These are phyloP conservation scores for Euphorbia pulcherrima DNA, from an alignment of 345 rosid genomes.

Conservation along the genomic window DNA sequence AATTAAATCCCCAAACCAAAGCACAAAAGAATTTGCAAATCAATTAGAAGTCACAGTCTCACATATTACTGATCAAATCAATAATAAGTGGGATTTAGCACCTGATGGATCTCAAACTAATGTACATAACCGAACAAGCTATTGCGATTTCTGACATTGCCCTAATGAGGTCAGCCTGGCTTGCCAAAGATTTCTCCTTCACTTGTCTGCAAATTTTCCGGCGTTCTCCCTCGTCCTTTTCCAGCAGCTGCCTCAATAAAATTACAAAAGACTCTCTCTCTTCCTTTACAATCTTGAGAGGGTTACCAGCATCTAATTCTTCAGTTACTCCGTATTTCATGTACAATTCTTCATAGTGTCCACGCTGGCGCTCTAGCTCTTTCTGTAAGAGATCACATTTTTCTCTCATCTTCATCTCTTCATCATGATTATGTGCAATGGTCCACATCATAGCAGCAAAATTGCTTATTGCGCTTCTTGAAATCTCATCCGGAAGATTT, in stretches of 20 bases:
- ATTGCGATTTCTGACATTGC: constrained; percentile 48
- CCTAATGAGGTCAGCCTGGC: constrained; percentile 65
- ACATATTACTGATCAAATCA: too few relatives aligned
- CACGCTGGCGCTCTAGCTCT: too few relatives aligned
- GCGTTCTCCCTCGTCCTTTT: constrained; percentile 65
- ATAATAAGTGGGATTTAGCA: too few relatives aligned
- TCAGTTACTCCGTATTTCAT: too few relatives aligned
- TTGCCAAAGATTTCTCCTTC: too few relatives aligned
- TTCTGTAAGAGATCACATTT: constrained; percentile 53
- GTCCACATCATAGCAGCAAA: constrained; percentile 63
- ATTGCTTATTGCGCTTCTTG: constrained; percentile 52
- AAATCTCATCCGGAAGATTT: too few relatives aligned
- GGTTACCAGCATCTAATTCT: too few relatives aligned
- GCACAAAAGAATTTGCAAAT: too few relatives aligned
- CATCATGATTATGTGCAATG: constrained; percentile 60
- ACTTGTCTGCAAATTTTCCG: too few relatives aligned
- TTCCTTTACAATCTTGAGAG: constrained; percentile 48
- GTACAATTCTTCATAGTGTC: too few relatives aligned
- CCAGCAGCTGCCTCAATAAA: constrained; percentile 40
- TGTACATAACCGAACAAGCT: constrained; percentile 52
- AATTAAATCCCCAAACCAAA: too few relatives aligned
- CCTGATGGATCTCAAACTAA: constrained; percentile 24
- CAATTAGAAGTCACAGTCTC: too few relatives aligned
- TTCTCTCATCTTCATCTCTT: constrained; percentile 51
- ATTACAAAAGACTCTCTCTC: constrained; percentile 56